Evolutionary conservation across 2,329 filamentous ascomycete species (phyloP).

Genomic region (Anisogramma anomala): DNA sequence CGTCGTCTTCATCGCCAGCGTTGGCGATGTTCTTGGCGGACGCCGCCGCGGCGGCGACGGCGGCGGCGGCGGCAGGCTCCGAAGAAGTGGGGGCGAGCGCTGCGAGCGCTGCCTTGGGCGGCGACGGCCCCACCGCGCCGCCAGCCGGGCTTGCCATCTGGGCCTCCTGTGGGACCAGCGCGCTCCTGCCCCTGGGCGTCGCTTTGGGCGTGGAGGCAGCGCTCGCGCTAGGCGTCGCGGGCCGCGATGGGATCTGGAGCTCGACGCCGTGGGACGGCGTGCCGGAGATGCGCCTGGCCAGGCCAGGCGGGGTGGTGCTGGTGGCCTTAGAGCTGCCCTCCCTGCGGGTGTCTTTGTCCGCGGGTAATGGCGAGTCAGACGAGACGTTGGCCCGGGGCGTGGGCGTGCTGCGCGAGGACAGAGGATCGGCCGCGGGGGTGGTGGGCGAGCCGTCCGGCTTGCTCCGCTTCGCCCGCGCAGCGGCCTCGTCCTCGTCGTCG

Average conservation of each 20-base stretch:
- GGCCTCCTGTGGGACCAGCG: conserved; percentile 24
- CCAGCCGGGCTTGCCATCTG: neutral
- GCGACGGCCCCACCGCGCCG: neutral
- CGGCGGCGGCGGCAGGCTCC: conserved; percentile 9
- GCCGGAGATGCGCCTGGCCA: conserved; percentile 36
- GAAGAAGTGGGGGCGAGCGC: conserved; percentile 8
- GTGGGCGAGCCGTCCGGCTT: conserved; percentile 23
- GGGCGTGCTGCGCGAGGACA: neutral
- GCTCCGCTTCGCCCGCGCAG: conserved; percentile 34
- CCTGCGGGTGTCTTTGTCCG: conserved; percentile 10
- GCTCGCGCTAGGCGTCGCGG: conserved; percentile 43
- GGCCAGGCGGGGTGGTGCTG: conserved; percentile 33
- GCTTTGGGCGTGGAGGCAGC: conserved; percentile 30
- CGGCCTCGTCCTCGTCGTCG: conserved; percentile 21
- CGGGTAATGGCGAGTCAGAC: neutral
- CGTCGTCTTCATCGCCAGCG: conserved; percentile 51
- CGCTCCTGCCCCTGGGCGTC: conserved; percentile 26
- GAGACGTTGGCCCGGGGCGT: neutral
- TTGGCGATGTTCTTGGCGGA: conserved; percentile 5
- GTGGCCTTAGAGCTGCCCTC: too few species aligned
- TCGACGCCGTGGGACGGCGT: conserved; percentile 46
- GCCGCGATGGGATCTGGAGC: conserved; percentile 51
- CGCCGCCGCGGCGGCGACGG: too few species aligned
- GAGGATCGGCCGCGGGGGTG: neutral
- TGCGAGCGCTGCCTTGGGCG: conserved; percentile 7